Percentiles rank a stretch among this genome's conserved stretches.
phyloP scores from a whole-genome alignment of 2,329 filamentous ascomycete species.

The Penicillium crustosum region DNA sequence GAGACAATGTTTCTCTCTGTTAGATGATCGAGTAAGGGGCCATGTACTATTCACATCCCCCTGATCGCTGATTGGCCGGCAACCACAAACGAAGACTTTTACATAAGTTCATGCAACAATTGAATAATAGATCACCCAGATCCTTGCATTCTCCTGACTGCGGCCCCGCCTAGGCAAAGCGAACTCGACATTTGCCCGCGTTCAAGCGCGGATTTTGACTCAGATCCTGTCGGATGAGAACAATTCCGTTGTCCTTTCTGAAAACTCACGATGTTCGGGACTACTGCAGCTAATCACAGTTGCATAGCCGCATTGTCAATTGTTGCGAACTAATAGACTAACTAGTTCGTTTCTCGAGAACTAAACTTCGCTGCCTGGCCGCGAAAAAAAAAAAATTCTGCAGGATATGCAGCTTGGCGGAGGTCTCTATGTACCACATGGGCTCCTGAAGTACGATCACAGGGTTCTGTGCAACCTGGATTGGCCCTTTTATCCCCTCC shows the following conservation, averaged over 20 bases:
- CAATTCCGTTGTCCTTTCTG: neutral
- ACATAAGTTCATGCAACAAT: neutral
- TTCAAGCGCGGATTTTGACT: slow-evolving; percentile 3
- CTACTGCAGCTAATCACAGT: neutral
- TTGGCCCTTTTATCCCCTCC: slow-evolving; percentile 10
- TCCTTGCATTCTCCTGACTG: slow-evolving; percentile 13
- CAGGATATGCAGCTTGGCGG: slow-evolving; percentile 3
- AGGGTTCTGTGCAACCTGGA: slow-evolving; percentile 1
- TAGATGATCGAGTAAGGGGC: slow-evolving; percentile 2
- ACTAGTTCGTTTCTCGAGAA: neutral
- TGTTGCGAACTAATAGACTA: neutral
- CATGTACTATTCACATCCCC: neutral
- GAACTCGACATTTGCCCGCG: neutral
- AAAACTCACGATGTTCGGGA: neutral
- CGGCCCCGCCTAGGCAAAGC: neutral
- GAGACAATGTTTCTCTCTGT: neutral
- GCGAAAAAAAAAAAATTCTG: neutral
- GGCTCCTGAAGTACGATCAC: neutral
- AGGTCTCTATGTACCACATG: slow-evolving; percentile 8
- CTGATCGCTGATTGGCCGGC: slow-evolving; percentile 5
- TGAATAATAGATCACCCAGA: neutral
- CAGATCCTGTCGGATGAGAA: neutral
- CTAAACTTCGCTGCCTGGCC: neutral
- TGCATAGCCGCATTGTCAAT: neutral
- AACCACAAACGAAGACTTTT: neutral